phyloP scores from a whole-genome alignment of 148 eudicot species.

The Fallopia convolvulus region DNA sequence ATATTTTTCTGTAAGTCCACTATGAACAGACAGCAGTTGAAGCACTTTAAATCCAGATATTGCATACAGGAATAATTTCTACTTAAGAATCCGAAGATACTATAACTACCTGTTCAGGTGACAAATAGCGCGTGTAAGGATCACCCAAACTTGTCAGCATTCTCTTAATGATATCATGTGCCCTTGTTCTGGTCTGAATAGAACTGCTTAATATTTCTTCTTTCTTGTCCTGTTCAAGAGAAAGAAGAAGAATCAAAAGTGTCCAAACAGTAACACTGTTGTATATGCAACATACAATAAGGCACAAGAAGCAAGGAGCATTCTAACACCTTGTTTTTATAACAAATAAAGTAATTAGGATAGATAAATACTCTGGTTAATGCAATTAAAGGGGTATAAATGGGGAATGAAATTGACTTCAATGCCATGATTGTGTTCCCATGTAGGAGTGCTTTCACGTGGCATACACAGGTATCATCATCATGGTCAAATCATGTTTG shows the following conservation, averaged over 20 bases:
- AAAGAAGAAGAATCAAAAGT: constrained; percentile 13
- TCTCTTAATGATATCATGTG: constrained; percentile 64
- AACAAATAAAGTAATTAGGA: not conserved
- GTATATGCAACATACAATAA: not conserved
- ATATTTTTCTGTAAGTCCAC: not conserved
- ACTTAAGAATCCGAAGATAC: constrained; percentile 1
- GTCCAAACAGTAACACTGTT: not conserved
- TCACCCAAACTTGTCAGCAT: constrained; percentile 88
- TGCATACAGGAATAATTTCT: constrained; percentile 1
- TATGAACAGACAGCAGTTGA: not conserved
- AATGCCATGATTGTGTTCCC: not conserved
- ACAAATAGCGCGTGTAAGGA: constrained; percentile 83
- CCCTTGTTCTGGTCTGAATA: constrained; percentile 65
- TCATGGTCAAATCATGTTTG: not conserved
- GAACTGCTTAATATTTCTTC: constrained; percentile 56
- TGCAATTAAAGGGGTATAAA: not conserved
- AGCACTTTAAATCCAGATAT: not conserved
- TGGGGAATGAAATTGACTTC: not conserved
- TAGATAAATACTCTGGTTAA: not conserved
- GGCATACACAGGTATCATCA: not conserved
- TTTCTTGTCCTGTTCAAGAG: constrained; percentile 55
- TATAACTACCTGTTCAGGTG: constrained; percentile 64
- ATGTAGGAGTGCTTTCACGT: not conserved
- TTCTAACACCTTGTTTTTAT: not conserved
- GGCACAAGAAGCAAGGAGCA: constrained; percentile 1